Evolutionary conservation across 2,329 filamentous ascomycete genomes (phyloP), one percentile per base, ranked within the genome.

Genomic region (Fusarium duplospermum): DNA sequence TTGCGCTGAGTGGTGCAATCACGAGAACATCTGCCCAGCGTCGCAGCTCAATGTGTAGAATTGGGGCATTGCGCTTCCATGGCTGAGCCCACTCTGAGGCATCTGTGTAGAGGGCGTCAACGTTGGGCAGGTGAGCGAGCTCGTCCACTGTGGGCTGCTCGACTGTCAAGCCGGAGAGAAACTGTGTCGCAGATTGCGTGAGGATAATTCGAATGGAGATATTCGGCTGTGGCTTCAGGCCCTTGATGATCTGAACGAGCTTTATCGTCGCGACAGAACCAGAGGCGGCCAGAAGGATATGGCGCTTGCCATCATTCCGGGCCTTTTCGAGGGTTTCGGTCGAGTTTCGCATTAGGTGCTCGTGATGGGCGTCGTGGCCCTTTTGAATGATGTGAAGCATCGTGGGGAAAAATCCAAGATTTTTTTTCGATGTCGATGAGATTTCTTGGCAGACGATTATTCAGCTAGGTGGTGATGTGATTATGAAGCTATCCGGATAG

Each of bases 1-100:
- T 98, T 14, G 96, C 95, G 65, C 90, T 93, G 69, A 98, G 83
- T 0, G 96, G 96, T 11, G 93, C 93, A 68, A 98, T 88, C 18
- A 96, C 87, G 78, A 98, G 86, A 4, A 97, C 78, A 81, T 98
- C 89, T 1, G 94, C 94, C 95, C 86, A 89, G 36, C 93, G 88
- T 33, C 95, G 87, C 64, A 98, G 85, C 82, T 97, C 94, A 76
- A 99, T 98, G 80, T 99, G 96, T 65, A 98, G 84, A 56, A 99
- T 97, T 4, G 87, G 87, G n/a, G 89, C 89, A 4, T 93, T 94
- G 3, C 95, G 88, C 24, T 87, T 89, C 96, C 96, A 98, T 0
- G 93, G 90, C 14, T 86, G 83, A 2, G 83, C 85, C 95, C 95
- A 98, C 82, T 98, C 96, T 73, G 95, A 93, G n/a, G 90, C 89